Evolutionary conservation across 2,329 filamentous ascomycete genomes (phyloP), one percentile per base, ranked within the genome.

Genomic region (Aspergillus luchuensis): DNA sequence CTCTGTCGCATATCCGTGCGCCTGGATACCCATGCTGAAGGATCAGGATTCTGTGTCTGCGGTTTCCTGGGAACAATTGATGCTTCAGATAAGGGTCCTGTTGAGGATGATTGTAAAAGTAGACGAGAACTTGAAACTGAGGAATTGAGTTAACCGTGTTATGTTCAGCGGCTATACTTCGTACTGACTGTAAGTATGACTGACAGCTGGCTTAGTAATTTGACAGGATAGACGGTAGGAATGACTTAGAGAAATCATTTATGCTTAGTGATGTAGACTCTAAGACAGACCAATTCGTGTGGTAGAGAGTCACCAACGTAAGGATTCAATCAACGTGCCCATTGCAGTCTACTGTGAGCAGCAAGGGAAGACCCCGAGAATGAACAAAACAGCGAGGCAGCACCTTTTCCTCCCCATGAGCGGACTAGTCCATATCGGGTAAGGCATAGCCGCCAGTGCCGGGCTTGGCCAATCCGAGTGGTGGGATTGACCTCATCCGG

Each of bases 401-500:
- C 36, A 43, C 11, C 38, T 45, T 55, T 53, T 53, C 30, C 51
- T 36, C 8, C 51, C 51, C 13, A 28, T 17, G 25, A 2, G 8
- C 4, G 6, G 25, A 15, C 53, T 56, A 56, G 41, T 13, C 41
- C 25, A n/a, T 13, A 30, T 30, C 13, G 6, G 47, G 47, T 17
- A 50, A 33, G 17, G 47, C 25, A 30, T 56, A 56, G 39, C 53
- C 53, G 53, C 43, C 43, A 43, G 36, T 21, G 39, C 25, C 43
- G 39, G 7, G 53, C 53, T 47, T 28, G 41, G 53, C 53, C 53
- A 56, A 56, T 56, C 53, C 30, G 39, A 47, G 53, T 13, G 25
- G 25, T 56, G 53, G 41, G n/a, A 55, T 55, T 55, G 52, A 43
- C 38, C 52, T 55, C 52, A 55, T 55, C 39, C 52, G 53, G 53